Evolutionary conservation across 345 rosid species (phyloP), one percentile per base, ranked within the genome.

Genomic region (Murraya koenigii): DNA sequence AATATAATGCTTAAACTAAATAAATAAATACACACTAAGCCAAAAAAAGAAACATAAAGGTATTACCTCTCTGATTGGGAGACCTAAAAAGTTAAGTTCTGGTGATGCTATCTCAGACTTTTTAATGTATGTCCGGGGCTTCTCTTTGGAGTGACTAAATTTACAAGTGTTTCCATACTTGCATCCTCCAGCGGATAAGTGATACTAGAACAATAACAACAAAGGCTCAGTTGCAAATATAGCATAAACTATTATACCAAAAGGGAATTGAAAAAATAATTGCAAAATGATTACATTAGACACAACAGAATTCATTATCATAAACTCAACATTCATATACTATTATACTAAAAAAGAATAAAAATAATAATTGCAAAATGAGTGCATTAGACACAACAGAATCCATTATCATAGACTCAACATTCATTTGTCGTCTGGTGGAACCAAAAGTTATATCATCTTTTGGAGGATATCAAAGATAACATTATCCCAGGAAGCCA

Each of bases 171-270:
- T 69, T 52, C 88, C 89, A 85, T 81, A 86, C 78, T 85, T 86
- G 66, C 91, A 88, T 49, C 91, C 89, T 22, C 87, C 89, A 71
- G 85, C 66, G 66, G 84, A 84, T 66, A 84, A 76, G 85, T 86
- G 79, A 77, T 79, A 86, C 84, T 87, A 82, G 64, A 62, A 47
- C 30, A 60, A 47, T 65, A 74, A 68, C 79, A 72, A 69, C 49
- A 55, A 5, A 75, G 30, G 60, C 39, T 63, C 39, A 26, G 47
- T 63, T 30, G 39, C 33, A 39, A 28, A 30, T 17, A 22, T 30
- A 32, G 44, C 41, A 62, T 5, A 35, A 62, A 44, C 13, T 44
- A 47, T 22, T 62, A 44, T 6, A 62, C 64, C 22, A 33, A 15
- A 14, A 26, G 61, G 47, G 1, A 30, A 30, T 30, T 1, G 2